Evolutionary conservation across 495 filamentous ascomycete genomes (phyloP).

Genomic region (Hypoxylon fuscum): DNA sequence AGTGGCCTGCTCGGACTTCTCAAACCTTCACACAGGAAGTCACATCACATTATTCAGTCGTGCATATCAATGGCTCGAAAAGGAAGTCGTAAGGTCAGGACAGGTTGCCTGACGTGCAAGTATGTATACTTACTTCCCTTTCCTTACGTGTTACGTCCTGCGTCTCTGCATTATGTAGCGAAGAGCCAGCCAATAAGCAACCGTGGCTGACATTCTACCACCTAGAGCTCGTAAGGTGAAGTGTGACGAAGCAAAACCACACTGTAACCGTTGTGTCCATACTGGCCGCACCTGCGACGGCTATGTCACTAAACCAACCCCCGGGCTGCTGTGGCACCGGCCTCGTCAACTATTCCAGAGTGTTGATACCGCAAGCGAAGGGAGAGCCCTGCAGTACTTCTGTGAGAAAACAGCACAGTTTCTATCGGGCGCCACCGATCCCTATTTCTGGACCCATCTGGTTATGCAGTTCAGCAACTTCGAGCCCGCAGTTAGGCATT

Average conservation of each 20-base stretch:
- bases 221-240: conserved; percentile 49
- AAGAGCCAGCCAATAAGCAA: conserved; percentile 2
- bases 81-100: conserved; percentile 50
- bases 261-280: conserved; percentile 43
- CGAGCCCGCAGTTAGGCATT: conserved; percentile 65
- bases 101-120: conserved; percentile 53
- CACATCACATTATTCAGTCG: no score
- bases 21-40: no score
- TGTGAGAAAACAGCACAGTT: conserved; percentile 46
- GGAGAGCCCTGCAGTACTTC: conserved; percentile 56
- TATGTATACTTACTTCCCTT: no score
- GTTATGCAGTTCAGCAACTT: conserved; percentile 59
- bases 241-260: conserved; percentile 50
- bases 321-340: conserved; percentile 39
- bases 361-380: conserved; percentile 39
- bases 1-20: no score
- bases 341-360: conserved; percentile 37
- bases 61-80: conserved; percentile 46
- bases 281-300: conserved; percentile 46
- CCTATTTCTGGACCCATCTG: conserved; percentile 62
- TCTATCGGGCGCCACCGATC: conserved; percentile 54
- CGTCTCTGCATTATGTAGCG: neutral
- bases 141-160: no score
- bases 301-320: conserved; percentile 38
- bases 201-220: conserved; percentile 5